These are phyloP conservation scores for thale cress (Arabidopsis thaliana) DNA, from an alignment of 345 rosid genomes.

Conservation along the genomic window DNA sequence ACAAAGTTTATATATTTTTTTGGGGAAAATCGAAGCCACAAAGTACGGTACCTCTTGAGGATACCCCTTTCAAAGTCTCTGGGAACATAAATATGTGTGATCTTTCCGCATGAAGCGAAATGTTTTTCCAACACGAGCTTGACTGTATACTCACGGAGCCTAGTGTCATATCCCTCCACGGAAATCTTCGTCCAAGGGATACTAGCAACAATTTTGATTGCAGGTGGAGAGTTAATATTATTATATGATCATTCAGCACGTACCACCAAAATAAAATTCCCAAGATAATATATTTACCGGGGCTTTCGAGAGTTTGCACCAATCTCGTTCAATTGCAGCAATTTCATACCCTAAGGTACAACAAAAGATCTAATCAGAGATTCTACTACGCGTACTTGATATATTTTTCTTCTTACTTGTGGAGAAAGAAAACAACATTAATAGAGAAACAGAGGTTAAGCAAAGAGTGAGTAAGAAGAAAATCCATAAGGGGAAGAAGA, in stretches of 20 bases:
- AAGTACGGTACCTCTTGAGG: background rate
- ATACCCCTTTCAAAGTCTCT: background rate
- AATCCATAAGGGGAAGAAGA: background rate
- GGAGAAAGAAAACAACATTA: background rate
- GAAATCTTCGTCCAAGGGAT: background rate
- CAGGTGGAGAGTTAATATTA: background rate
- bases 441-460: background rate
- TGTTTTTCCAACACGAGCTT: background rate
- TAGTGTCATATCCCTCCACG: background rate
- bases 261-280: no score
- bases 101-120: background rate
- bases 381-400: background rate
- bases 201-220: background rate
- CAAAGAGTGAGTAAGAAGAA: background rate
- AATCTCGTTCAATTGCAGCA: background rate
- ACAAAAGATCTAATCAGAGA: background rate
- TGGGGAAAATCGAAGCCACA: background rate
- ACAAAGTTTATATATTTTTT: no score
- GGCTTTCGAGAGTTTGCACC: background rate
- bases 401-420: no score
- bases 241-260: no score
- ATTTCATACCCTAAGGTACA: background rate
- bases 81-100: background rate
- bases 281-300: no score
- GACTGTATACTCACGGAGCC: background rate